Evolutionary conservation across 2,329 filamentous ascomycete genomes (phyloP).

Genomic region (Myriangium duriaei): DNA sequence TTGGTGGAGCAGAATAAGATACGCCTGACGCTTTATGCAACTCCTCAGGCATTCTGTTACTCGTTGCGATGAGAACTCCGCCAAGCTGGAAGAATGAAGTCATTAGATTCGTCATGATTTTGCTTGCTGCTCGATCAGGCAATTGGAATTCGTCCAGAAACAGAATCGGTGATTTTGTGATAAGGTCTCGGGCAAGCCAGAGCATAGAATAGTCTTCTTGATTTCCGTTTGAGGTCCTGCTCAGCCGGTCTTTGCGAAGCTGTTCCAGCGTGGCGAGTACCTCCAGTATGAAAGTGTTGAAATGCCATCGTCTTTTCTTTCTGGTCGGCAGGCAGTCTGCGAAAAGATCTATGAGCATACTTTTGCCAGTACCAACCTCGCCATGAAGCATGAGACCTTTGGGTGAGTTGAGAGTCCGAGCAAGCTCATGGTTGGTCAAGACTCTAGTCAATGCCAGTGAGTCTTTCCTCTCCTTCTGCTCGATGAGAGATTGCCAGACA

Average conservation of each 20-base stretch:
- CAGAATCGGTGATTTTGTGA: conserved; percentile 60
- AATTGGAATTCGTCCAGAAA: conserved; percentile 79
- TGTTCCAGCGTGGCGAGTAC: conserved; percentile 59
- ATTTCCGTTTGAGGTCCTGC: conserved; percentile 15
- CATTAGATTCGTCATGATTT: conserved; percentile 67
- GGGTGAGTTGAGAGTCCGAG: conserved; percentile 58
- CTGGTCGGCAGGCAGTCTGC: conserved; percentile 61
- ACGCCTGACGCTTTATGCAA: conserved; percentile 61
- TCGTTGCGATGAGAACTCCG: conserved; percentile 67
- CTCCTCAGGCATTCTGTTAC: conserved; percentile 75
- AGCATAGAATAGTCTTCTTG: conserved; percentile 55
- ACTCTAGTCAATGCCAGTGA: conserved; percentile 52
- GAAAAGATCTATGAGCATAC: conserved; percentile 74
- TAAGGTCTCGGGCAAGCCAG: conserved; percentile 62
- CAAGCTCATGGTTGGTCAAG: conserved; percentile 58
- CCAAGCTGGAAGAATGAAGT: conserved; percentile 72
- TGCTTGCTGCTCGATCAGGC: conserved; percentile 63
- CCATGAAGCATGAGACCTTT: conserved; percentile 66
- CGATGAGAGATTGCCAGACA: conserved; percentile 45
- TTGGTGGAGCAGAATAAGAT: conserved; percentile 48
- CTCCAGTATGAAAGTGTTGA: conserved; percentile 77
- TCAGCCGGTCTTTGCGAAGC: conserved; percentile 36
- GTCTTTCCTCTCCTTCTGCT: conserved; percentile 40
- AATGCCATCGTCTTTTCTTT: conserved; percentile 67
- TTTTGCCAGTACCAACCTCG: conserved; percentile 73